Base-by-base conservation (phyloP, 345 rosid species). In the Populus nigra region DNA sequence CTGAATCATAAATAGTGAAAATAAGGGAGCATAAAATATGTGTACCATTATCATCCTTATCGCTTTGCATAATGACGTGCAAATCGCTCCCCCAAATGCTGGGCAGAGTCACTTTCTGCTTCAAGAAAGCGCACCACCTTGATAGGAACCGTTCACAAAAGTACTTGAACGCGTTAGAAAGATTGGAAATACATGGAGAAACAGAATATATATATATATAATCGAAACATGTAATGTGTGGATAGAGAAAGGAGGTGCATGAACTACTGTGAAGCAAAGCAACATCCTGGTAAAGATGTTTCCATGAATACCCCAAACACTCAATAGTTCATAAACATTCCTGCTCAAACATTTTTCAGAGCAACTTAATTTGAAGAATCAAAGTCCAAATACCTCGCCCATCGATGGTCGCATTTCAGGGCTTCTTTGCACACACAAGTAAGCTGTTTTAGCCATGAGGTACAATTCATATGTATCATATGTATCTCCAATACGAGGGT, bases 341-440 rank as follows among this genome's bases (percentile, higher is more conserved):
- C 47, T 43, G 3, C 47, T 43, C 47, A 2, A 41, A 41, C 45
- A 41, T 41, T 41, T 39, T 35, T 35, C 38, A 35, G 23, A n/a
- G 2, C 0, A 61, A 61, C 11, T 22, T 36, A 31, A 74, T 47
- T 25, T 22, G 25, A 57, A 39, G 38, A 15, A 66, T 1, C 9
- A 67, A 68, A 36, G 43, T 9, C 1, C 4, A 3, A 59, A 74
- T 83, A 87, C 93, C 91, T 88, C 89, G 63, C 83, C 89, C 80
- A 86, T 88, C 2, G 89, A 88, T 39, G 93, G 91, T 31, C 91
- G 77, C 83, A 76, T 65, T 82, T 86, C 91, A 11, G 93, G 93
- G 83, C 69, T 84, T 16, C 80, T 80, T 78, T 86, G 87, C 69
- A 88, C 73, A 18, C 90, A 88, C 3, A 76, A 65, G 45, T 69